Conservation (phyloP, 2,329 filamentous ascomycete species). For the Neocatenulostroma microsporum region DNA sequence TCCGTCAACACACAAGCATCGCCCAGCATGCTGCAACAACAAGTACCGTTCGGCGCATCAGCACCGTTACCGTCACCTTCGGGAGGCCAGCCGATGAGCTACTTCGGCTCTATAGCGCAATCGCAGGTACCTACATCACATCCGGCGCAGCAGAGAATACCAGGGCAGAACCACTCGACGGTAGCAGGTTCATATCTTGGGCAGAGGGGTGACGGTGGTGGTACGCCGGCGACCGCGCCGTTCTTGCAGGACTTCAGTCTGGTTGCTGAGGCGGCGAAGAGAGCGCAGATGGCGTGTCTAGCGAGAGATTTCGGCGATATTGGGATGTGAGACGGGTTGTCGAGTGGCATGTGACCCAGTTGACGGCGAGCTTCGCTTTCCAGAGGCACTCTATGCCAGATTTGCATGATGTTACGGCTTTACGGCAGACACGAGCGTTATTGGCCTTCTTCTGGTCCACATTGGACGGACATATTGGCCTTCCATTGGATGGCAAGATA, state of each 20-base stretch:
- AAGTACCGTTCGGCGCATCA: slow-evolving; percentile 27
- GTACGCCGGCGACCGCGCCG: slow-evolving; percentile 42
- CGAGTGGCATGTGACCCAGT: too few species aligned
- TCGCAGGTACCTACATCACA: slow-evolving; percentile 20
- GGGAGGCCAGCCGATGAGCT: slow-evolving; percentile 20
- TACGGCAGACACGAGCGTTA: too few species aligned
- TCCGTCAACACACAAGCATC: too few species aligned
- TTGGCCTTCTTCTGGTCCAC: too few species aligned
- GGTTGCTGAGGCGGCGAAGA: slow-evolving; percentile 84
- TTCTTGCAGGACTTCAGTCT: slow-evolving; percentile 78
- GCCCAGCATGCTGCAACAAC: slow-evolving; percentile 22
- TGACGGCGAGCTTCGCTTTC: too few species aligned
- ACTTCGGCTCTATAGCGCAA: slow-evolving; percentile 28
- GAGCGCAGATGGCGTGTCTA: slow-evolving; percentile 82
- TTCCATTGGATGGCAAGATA: too few species aligned
- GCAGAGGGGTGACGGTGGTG: slow-evolving; percentile 24
- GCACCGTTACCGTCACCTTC: slow-evolving; percentile 28
- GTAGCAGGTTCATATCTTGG: slow-evolving; percentile 21
- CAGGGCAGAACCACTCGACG: neutral
- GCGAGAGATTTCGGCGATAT: slow-evolving; percentile 77
- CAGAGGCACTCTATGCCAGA: too few species aligned
- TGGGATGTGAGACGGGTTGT: slow-evolving; percentile 33
- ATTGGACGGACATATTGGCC: too few species aligned
- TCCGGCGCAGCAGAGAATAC: slow-evolving; percentile 16
- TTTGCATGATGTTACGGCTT: too few species aligned